These are phyloP conservation scores for Solanum hybrid DNA, from an alignment of 305 asterid genomes.

Conservation along the genomic window DNA sequence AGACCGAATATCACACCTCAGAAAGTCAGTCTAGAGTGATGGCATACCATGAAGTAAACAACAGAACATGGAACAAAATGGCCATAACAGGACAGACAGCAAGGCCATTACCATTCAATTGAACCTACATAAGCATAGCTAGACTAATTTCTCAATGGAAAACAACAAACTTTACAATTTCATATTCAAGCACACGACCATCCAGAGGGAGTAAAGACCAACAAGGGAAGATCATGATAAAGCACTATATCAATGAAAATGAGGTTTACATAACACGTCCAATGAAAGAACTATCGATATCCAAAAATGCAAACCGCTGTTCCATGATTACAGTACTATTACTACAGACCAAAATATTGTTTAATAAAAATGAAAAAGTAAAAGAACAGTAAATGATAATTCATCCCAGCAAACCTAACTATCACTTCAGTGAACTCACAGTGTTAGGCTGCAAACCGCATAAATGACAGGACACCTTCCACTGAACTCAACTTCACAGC, in stretches of 20 bases:
- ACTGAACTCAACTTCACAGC: slow-evolving; percentile 37
- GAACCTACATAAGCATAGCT: background rate
- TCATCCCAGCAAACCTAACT: background rate
- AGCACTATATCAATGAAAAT: background rate
- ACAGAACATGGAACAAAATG: background rate
- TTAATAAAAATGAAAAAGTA: background rate
- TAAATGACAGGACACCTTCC: slow-evolving; percentile 18
- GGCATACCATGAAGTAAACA: background rate
- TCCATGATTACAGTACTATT: background rate
- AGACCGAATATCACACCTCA: background rate
- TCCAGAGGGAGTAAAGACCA: background rate
- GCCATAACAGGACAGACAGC: background rate
- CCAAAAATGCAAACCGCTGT: background rate
- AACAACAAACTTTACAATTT: background rate
- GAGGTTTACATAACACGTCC: background rate
- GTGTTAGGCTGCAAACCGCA: slow-evolving; percentile 6
- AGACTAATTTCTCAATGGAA: background rate
- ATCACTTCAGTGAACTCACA: slow-evolving; percentile 28
- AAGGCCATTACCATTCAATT: background rate
- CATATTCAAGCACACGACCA: background rate
- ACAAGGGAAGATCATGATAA: background rate
- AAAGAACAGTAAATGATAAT: background rate
- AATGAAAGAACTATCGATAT: background rate
- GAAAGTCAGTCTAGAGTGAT: background rate
- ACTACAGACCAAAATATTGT: background rate